Evolutionary conservation across 257 asterid genomes (phyloP), one percentile per base, ranked within the genome.

Genomic region (Solanum paucissectum): DNA sequence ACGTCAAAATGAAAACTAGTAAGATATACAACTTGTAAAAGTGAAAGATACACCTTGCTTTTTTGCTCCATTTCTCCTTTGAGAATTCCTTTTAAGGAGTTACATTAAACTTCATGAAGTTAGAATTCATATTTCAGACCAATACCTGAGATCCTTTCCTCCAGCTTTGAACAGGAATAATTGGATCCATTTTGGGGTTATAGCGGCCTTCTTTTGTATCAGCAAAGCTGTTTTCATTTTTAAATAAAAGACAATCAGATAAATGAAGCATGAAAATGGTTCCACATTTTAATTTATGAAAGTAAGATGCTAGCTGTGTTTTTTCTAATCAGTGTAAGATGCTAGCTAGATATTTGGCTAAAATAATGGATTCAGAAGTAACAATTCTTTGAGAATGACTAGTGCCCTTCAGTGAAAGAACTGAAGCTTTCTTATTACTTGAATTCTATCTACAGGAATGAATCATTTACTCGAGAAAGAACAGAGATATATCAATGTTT

Each of bases 141-240:
- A 74, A 44, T 91, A 97, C 99, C 99, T 97, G 99, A 87, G 99
- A 97, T 88, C 99, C 99, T 91, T 97, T 97, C 92, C 98, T 94
- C 99, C 99, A 97, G 91, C 91, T 90, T 74, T 91, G 90, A 89
- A 93, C 96, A 85, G 96, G 95, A 92, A 97, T 90, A 62, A 90
- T 90, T 29, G 98, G 99, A 90, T 95, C 92, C 99, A 97, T 97
- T 93, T 92, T 97, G n/a, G 98, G 99, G 91, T 97, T 97, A 93
- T 97, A 97, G 37, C 99, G 98, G 74, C 96, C 92, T 90, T 95
- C 95, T 91, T 95, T 97, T 64, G 93, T 94, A 91, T 97, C 99
- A 88, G 99, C 95, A 91, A 97, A 97, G 90, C 99, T 97, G 98
- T 86, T 89, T 71, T 85, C 87, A 89, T 69, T 42, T 71, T 86